Percentiles rank a stretch among this genome's conserved stretches.
Evolutionary conservation across 2,329 filamentous ascomycete genomes (phyloP).

Genomic region (Bipolaris oryzae): DNA sequence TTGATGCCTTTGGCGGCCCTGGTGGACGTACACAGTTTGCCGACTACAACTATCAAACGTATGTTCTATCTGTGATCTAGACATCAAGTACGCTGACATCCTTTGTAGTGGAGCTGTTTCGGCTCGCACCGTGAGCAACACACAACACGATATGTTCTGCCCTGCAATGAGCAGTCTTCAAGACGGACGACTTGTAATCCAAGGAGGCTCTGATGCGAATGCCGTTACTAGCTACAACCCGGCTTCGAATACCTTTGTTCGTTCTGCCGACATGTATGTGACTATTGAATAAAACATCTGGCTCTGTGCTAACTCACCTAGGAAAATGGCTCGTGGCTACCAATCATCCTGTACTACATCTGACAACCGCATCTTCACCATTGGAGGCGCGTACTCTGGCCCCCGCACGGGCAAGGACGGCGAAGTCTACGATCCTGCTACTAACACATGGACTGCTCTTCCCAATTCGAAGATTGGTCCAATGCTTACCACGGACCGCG

Average conservation of each 20-base stretch:
- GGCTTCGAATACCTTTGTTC: conserved; percentile 24
- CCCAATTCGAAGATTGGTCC: conserved; percentile 23
- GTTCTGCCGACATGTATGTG: conserved; percentile 23
- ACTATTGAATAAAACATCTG: background rate
- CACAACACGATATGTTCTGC: conserved; percentile 38
- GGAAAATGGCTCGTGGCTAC: conserved; percentile 33
- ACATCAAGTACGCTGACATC: conserved; percentile 4
- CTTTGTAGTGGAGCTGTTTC: conserved; percentile 27
- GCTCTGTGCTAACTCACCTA: background rate
- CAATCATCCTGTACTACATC: conserved; percentile 29
- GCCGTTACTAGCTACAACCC: conserved; percentile 33
- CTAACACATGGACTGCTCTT: conserved; percentile 30
- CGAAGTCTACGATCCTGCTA: conserved; percentile 29
- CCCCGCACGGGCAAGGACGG: conserved; percentile 31
- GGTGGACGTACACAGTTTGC: conserved; percentile 33
- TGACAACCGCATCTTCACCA: conserved; percentile 32
- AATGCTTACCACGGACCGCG: conserved; percentile 30
- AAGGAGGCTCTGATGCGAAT: conserved; percentile 33
- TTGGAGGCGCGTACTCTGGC: conserved; percentile 35
- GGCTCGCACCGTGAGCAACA: conserved; percentile 31
- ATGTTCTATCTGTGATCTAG: conserved; percentile 2
- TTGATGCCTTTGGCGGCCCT: conserved; percentile 33
- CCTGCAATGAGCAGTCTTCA: conserved; percentile 34
- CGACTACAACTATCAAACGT: conserved; percentile 35
- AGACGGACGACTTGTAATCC: conserved; percentile 32